A percentile compares a stretch with the other conserved stretches of the same genome.
These are phyloP conservation scores for Coleophoma eucalyptorum DNA, from an alignment of 2,329 filamentous ascomycete genomes.

Conservation along the genomic window DNA sequence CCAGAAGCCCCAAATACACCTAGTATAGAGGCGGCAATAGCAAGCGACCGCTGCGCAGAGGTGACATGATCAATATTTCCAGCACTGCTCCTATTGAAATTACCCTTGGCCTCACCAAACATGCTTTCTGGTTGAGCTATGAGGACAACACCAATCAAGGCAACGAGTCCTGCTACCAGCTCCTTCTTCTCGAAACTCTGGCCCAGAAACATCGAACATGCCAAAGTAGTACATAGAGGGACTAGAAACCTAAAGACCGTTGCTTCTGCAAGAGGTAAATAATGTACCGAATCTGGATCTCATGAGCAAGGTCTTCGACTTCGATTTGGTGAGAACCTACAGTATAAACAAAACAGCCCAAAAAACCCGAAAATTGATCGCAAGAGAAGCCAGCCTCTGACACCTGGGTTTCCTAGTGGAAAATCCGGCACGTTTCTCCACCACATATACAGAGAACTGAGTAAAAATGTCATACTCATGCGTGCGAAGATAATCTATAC, in stretches of 20 bases:
- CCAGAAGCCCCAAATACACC: constrained; percentile 74
- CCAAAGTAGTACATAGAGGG: constrained; percentile 76
- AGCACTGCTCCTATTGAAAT: constrained; percentile 3
- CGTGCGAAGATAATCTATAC: constrained; percentile 27
- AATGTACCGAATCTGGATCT: constrained; percentile 42
- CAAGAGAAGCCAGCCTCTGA: constrained; percentile 64
- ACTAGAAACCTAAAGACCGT: constrained; percentile 87
- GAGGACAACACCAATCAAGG: constrained; percentile 74
- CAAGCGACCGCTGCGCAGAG: constrained; percentile 41
- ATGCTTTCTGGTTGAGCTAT: constrained; percentile 61
- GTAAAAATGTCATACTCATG: constrained; percentile 22
- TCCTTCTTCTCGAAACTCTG: constrained; percentile 77
- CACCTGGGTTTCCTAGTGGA: constrained; percentile 63
- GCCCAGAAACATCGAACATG: constrained; percentile 69
- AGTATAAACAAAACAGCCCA: constrained; percentile 63
- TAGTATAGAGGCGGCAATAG: constrained; percentile 68
- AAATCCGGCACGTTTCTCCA: constrained; percentile 63
- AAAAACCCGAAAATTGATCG: constrained; percentile 71
- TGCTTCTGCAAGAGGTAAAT: constrained; percentile 81
- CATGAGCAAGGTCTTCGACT: background rate
- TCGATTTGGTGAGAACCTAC: constrained; percentile 6
- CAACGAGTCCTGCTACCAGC: constrained; percentile 70
- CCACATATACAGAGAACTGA: constrained; percentile 64
- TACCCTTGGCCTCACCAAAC: constrained; percentile 14
- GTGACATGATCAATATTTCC: constrained; percentile 14